These are phyloP conservation scores for Cyclostephanos tholiformis DNA, from an alignment of 108 stramenopile species.

Conservation along the genomic window DNA sequence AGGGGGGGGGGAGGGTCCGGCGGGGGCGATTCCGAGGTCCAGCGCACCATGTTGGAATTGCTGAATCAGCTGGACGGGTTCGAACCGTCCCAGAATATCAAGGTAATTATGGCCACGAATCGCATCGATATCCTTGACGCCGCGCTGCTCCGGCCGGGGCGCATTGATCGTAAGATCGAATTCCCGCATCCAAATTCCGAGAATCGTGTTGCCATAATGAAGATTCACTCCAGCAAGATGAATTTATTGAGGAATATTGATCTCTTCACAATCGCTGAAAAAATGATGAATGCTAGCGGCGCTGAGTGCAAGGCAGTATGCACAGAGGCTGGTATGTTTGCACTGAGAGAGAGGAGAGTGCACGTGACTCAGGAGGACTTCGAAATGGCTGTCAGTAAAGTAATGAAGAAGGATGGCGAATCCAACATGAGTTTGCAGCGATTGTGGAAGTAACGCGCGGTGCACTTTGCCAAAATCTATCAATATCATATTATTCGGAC, in stretches of 20 bases:
- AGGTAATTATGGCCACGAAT: conserved; percentile 98
- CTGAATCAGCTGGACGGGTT: conserved; percentile 99
- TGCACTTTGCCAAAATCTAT: not conserved
- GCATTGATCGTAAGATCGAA: conserved; percentile 98
- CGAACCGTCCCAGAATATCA: conserved; percentile 98
- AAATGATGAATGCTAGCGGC: conserved; percentile 95
- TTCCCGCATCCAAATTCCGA: conserved; percentile 93
- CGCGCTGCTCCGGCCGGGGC: conserved; percentile 93
- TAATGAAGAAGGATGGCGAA: conserved; percentile 99
- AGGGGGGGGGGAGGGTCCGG: conserved; percentile 82
- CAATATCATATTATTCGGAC: not conserved
- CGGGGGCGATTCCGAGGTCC: conserved; percentile 98
- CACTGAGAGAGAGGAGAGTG: conserved; percentile 97
- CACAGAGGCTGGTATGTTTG: conserved; percentile 99
- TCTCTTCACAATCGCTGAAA: conserved; percentile 90
- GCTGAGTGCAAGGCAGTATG: conserved; percentile 99
- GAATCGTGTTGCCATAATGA: conserved; percentile 90
- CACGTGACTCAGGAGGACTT: conserved; percentile 99
- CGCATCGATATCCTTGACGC: conserved; percentile 97
- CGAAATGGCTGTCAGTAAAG: conserved; percentile 99
- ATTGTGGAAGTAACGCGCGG: conserved; percentile 93
- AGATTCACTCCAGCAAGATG: conserved; percentile 98
- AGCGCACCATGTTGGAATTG: conserved; percentile 99
- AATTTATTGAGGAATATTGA: conserved; percentile 97
- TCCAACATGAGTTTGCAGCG: conserved; percentile 93